Percentiles rank a stretch among this genome's conserved stretches.
Conservation (phyloP, 805 yeast genomes). For the Ogataea glucozyma region DNA sequence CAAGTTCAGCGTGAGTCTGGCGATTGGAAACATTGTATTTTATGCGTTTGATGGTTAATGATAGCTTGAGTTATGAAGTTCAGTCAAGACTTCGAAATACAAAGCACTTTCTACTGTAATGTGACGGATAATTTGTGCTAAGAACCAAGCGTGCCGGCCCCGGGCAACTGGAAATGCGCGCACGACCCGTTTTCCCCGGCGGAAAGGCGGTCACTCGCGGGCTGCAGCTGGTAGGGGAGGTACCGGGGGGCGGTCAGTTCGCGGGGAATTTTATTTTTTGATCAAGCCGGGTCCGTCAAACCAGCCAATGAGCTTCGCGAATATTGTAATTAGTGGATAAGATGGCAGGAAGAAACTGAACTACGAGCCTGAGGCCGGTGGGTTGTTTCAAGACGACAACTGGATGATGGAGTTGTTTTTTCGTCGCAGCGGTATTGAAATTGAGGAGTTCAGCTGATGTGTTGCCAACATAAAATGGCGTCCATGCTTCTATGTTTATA, state of each 20-base stretch:
- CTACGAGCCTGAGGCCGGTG: not conserved
- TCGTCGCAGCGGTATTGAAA: no score
- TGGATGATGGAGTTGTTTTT: no score
- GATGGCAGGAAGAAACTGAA: not conserved
- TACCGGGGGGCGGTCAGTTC: not conserved
- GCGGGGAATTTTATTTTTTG: conserved; percentile 1
- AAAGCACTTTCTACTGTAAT: not conserved
- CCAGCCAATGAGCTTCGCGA: conserved; percentile 11
- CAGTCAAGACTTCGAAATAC: not conserved
- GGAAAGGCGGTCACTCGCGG: not conserved
- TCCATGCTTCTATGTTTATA: no score
- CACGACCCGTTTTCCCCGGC: conserved; percentile 4
- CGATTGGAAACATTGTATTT: conserved; percentile 17
- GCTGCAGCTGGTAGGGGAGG: not conserved
- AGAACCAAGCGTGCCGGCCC: not conserved
- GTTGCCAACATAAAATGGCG: no score
- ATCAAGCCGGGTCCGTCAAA: conserved; percentile 10
- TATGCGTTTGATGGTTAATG: not conserved
- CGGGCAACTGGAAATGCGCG: conserved; percentile 1
- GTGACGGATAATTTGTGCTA: conserved; percentile 1
- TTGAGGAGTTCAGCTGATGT: no score
- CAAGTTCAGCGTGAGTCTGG: conserved; percentile 25
- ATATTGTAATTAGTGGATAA: conserved; percentile 8
- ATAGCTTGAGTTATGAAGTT: not conserved
- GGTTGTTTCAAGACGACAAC: no score